These are phyloP conservation scores for Takakia lepidozioides DNA, from an alignment of 225 moss, liverwort and hornwort genomes.

Conservation along the genomic window DNA sequence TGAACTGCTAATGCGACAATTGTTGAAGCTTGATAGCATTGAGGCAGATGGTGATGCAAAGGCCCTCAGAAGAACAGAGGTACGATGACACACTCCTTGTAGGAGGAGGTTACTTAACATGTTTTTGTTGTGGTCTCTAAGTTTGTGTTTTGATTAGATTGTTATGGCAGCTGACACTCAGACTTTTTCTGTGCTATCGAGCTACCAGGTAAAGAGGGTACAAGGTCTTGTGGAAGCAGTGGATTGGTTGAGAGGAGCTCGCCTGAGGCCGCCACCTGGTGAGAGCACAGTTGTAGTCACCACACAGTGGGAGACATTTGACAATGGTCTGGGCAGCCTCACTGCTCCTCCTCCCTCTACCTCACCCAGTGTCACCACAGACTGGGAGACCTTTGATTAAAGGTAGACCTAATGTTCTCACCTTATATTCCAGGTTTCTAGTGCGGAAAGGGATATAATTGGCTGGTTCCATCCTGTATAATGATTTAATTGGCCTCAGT, in stretches of 20 bases:
- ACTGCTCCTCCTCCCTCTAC: slow-evolving; percentile 32
- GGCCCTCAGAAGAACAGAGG: slow-evolving; percentile 85
- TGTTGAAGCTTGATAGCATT: slow-evolving; percentile 84
- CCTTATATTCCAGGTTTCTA: too few relatives aligned
- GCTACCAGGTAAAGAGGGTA: slow-evolving; percentile 46
- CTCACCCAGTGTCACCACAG: slow-evolving; percentile 16
- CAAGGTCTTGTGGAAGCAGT: slow-evolving; percentile 36
- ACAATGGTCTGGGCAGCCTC: slow-evolving; percentile 45
- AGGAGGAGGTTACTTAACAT: too few relatives aligned
- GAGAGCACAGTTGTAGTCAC: slow-evolving; percentile 34
- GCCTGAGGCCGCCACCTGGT: slow-evolving; percentile 8
- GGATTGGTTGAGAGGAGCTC: slow-evolving; percentile 36
- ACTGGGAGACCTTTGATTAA: slow-evolving; percentile 55
- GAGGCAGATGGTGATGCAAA: slow-evolving; percentile 97
- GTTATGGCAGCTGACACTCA: too few relatives aligned
- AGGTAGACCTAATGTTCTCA: too few relatives aligned
- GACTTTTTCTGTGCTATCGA: too few relatives aligned
- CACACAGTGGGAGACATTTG: slow-evolving; percentile 53
- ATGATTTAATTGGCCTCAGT: too few relatives aligned
- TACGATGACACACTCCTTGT: too few relatives aligned
- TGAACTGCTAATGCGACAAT: slow-evolving; percentile 95
- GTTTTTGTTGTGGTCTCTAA: too few relatives aligned
- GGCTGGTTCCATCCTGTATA: too few relatives aligned
- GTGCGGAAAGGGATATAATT: too few relatives aligned
- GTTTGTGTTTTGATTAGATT: too few relatives aligned